These are phyloP conservation scores for Massariosphaeria phaeospora DNA, from an alignment of 495 filamentous ascomycete species.

Conservation along the genomic window DNA sequence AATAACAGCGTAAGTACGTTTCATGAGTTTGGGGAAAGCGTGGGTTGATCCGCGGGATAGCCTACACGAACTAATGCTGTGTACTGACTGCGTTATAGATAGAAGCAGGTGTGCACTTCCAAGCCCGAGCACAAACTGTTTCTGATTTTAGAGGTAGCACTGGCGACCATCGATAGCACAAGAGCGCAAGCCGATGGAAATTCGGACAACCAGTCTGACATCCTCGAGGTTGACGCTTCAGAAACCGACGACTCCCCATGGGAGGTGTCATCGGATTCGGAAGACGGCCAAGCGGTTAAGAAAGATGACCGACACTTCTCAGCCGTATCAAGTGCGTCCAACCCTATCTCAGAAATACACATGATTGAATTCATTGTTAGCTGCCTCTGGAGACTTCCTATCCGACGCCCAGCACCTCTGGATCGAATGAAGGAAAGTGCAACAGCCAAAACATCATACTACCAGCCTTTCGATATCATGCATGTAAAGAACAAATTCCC, in stretches of 20 bases:
- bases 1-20: neutral
- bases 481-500: constrained; percentile 9
- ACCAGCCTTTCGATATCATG: constrained; percentile 10
- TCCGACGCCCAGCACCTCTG: constrained; percentile 8
- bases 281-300: neutral
- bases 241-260: constrained; percentile 6
- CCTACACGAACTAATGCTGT: neutral
- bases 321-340: neutral
- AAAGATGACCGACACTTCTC: neutral
- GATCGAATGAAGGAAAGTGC: constrained; percentile 1
- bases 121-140: neutral
- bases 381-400: constrained; percentile 5
- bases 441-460: neutral
- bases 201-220: neutral
- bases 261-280: constrained; percentile 12
- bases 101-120: neutral
- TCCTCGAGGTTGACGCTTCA: neutral
- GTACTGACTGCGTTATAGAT: neutral
- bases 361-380: constrained; percentile 2
- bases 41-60: neutral
- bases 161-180: neutral
- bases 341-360: neutral
- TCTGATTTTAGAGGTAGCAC: neutral
- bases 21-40: neutral
- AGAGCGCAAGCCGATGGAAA: neutral